Evolutionary conservation across 345 rosid species (phyloP).

Genomic region (Rhizophora mangle): DNA sequence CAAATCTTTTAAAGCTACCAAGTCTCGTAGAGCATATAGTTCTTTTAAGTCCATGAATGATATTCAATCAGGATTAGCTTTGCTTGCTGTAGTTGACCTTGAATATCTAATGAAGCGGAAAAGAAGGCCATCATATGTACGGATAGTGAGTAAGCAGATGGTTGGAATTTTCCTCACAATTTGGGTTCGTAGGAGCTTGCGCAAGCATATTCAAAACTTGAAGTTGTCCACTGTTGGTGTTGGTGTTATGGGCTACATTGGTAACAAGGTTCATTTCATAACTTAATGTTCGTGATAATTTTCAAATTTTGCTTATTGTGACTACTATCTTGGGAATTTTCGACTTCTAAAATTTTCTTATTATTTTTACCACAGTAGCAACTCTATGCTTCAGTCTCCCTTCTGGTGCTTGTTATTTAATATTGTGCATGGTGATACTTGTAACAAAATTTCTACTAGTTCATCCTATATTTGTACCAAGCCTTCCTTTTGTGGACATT

Average conservation of each 20-base stretch:
- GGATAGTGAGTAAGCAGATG: constrained; percentile 93
- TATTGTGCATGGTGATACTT: neutral
- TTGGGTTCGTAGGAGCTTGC: constrained; percentile 87
- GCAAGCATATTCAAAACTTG: constrained; percentile 74
- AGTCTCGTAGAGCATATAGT: constrained; percentile 51
- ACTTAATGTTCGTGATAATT: constrained; percentile 7
- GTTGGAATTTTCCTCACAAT: constrained; percentile 83
- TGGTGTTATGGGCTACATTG: constrained; percentile 95
- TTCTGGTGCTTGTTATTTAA: neutral
- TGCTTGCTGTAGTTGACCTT: constrained; percentile 63
- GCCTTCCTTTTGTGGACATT: constrained; percentile 9
- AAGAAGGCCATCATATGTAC: constrained; percentile 60
- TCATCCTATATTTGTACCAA: constrained; percentile 4
- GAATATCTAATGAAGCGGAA: constrained; percentile 63
- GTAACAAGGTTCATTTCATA: constrained; percentile 70
- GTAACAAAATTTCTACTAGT: neutral
- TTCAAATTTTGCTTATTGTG: neutral
- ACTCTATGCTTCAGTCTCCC: neutral
- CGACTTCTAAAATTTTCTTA: neutral
- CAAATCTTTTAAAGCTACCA: constrained; percentile 48
- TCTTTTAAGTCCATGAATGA: constrained; percentile 64
- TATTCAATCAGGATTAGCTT: constrained; percentile 40
- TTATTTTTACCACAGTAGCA: no score
- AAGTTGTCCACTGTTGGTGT: constrained; percentile 90
- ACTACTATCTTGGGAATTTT: neutral